Evolutionary conservation across 2,329 filamentous ascomycete genomes (phyloP).

Genomic region (Aureobasidium vineae): DNA sequence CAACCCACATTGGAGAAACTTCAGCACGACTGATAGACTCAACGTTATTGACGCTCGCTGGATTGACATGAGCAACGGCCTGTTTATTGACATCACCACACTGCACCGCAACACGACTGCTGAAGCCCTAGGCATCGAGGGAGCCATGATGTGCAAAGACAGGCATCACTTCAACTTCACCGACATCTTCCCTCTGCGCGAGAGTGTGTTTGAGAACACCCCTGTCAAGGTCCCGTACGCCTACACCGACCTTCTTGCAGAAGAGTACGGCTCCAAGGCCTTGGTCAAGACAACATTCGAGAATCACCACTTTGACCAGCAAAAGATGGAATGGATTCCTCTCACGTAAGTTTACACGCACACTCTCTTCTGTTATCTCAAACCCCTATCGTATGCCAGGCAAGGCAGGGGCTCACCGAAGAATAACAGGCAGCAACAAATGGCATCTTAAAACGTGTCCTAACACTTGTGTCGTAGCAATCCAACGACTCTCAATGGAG

Average conservation of each 20-base stretch:
- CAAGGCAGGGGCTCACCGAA: conserved; percentile 17
- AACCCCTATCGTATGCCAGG: not conserved
- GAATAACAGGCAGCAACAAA: conserved; percentile 1
- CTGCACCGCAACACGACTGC: conserved; percentile 49
- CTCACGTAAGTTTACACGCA: conserved; percentile 21
- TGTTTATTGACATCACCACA: conserved; percentile 63
- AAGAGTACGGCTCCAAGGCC: conserved; percentile 55
- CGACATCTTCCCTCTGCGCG: conserved; percentile 58
- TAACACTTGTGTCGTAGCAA: conserved; percentile 11
- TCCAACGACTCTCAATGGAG: not conserved
- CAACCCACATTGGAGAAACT: conserved; percentile 55
- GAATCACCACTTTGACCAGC: conserved; percentile 43
- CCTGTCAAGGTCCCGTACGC: conserved; percentile 57
- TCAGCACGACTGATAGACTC: conserved; percentile 46
- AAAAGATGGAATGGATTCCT: conserved; percentile 37
- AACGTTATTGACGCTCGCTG: conserved; percentile 62
- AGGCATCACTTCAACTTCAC: conserved; percentile 53
- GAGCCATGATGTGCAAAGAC: conserved; percentile 57
- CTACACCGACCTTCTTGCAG: conserved; percentile 54
- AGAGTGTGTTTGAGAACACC: conserved; percentile 54
- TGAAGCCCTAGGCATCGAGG: conserved; percentile 41
- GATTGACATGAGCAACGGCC: conserved; percentile 59
- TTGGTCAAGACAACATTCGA: conserved; percentile 50
- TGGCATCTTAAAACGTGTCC: not conserved
- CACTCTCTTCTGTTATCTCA: not conserved